Evolutionary conservation across 305 asterid genomes (phyloP).

Genomic region (Andrographis paniculata): DNA sequence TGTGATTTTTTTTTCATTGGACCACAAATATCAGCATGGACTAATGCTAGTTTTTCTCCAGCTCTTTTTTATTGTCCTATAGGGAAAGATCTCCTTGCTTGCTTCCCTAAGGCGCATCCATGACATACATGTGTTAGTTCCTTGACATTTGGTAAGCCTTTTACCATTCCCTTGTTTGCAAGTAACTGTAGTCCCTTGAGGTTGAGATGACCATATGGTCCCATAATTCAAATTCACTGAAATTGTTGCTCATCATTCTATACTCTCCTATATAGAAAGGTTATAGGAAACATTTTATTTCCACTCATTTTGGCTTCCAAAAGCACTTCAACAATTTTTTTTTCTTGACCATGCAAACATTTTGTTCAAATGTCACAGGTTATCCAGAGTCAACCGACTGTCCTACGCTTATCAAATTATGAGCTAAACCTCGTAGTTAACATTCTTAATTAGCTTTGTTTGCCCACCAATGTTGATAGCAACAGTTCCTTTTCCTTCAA

Average conservation of each 20-base stretch:
- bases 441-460: neutral
- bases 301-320: neutral
- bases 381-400: neutral
- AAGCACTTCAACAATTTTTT: neutral
- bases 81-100: too few relatives aligned
- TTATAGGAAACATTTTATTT: neutral
- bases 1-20: too few relatives aligned
- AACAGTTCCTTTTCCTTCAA: conserved; percentile 5
- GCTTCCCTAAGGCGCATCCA: neutral
- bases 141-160: neutral
- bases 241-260: neutral
- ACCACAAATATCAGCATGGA: neutral
- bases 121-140: neutral
- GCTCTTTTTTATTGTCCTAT: too few relatives aligned
- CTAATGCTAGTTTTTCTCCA: neutral
- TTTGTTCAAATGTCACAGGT: neutral
- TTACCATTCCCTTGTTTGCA: neutral
- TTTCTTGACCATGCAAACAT: neutral
- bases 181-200: neutral
- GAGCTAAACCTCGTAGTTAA: neutral
- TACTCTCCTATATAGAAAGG: neutral
- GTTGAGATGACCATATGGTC: neutral
- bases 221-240: neutral
- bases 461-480: neutral
- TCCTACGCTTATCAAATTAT: neutral